Evolutionary conservation across 768 basidiomycete genomes (phyloP).

Genomic region (Crucibulum laeve): DNA sequence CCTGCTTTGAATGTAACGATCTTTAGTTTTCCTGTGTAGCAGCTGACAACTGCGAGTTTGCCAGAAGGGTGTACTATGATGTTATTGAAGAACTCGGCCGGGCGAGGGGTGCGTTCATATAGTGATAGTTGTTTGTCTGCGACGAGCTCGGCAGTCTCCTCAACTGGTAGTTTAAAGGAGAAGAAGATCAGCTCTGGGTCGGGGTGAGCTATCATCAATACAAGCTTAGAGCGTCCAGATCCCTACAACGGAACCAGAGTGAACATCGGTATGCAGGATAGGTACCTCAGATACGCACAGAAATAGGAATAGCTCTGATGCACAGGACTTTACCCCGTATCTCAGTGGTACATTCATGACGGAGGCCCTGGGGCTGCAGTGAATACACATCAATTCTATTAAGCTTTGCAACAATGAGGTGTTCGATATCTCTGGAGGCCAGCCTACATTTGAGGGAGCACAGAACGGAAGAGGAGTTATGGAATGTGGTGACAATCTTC

Average conservation of each 20-base stretch:
- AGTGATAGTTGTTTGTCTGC: conserved; percentile 46
- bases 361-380: conserved; percentile 54
- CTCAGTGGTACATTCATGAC: conserved; percentile 53
- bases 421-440: conserved; percentile 47
- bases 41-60: conserved; percentile 53
- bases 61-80: conserved; percentile 65
- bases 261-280: not conserved
- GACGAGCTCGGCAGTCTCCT: conserved; percentile 29
- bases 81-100: conserved; percentile 69
- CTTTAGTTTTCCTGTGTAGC: conserved; percentile 69
- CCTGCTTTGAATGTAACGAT: conserved; percentile 56
- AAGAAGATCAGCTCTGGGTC: conserved; percentile 70
- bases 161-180: conserved; percentile 35
- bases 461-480: conserved; percentile 68
- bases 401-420: conserved; percentile 66
- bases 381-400: conserved; percentile 68
- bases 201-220: conserved; percentile 74
- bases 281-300: conserved; percentile 31
- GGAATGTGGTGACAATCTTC: conserved; percentile 73
- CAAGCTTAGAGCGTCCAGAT: conserved; percentile 42
- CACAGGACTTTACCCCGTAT: conserved; percentile 67
- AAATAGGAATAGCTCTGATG: conserved; percentile 49
- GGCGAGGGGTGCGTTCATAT: conserved; percentile 51
- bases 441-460: conserved; percentile 67
- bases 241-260: conserved; percentile 13